These are phyloP conservation scores for Taxillus chinensis DNA, from an alignment of 164 flowering plant species.

Conservation along the genomic window DNA sequence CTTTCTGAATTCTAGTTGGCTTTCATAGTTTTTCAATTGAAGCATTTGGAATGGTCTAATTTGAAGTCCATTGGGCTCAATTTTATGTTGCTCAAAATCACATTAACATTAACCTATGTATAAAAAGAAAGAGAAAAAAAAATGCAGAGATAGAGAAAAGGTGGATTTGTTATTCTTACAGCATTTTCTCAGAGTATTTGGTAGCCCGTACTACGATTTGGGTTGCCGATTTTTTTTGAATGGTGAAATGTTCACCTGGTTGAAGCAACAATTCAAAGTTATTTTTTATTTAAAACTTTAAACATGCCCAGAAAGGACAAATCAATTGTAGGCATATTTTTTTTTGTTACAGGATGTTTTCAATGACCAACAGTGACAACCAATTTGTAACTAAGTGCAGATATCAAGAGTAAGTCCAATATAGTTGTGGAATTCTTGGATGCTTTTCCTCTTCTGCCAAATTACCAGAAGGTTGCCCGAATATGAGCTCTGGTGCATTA, in stretches of 20 bases:
- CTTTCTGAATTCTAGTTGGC: too few species aligned
- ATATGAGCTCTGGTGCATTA: conserved; percentile 6
- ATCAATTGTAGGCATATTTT: background rate
- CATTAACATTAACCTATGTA: too few species aligned
- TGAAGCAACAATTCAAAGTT: background rate
- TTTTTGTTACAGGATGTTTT: background rate
- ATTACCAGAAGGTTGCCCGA: background rate
- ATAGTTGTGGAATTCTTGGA: conserved; percentile 8
- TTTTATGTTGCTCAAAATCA: too few species aligned
- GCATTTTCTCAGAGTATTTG: too few species aligned
- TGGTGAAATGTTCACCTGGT: background rate
- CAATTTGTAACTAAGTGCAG: conserved; percentile 16
- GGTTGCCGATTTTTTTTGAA: too few species aligned
- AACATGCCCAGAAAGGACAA: background rate
- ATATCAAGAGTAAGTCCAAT: conserved; percentile 43
- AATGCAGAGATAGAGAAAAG: too few species aligned
- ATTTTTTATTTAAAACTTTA: background rate
- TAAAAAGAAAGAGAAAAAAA: too few species aligned
- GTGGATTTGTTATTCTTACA: too few species aligned
- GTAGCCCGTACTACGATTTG: too few species aligned
- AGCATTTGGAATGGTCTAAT: too few species aligned
- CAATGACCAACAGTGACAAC: background rate
- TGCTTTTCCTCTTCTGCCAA: background rate
- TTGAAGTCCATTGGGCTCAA: too few species aligned
- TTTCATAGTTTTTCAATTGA: too few species aligned